A percentile compares a stretch with the other conserved stretches of the same genome.
phyloP scores from a whole-genome alignment of 2,329 filamentous ascomycete species.

The Zasmidium citrigriseum region DNA sequence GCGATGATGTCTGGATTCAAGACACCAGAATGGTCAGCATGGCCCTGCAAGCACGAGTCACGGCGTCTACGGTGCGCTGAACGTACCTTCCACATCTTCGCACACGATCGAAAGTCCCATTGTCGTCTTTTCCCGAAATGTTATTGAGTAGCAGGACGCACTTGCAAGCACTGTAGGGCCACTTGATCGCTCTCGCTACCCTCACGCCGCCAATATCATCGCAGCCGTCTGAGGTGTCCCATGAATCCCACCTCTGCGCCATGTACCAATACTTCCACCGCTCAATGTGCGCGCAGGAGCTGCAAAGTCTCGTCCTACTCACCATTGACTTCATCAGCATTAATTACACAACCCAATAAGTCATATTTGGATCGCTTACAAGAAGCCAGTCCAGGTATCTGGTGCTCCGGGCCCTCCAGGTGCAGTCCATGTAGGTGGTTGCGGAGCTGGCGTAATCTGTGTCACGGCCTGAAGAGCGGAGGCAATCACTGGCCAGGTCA shows the following conservation, averaged over 20 bases:
- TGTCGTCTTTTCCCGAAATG: neutral
- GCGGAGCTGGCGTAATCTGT: neutral
- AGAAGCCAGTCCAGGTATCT: neutral
- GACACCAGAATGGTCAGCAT: neutral
- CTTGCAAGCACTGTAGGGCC: neutral
- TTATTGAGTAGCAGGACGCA: neutral
- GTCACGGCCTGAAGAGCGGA: neutral
- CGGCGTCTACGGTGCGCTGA: neutral
- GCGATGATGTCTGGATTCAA: neutral
- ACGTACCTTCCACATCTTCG: neutral
- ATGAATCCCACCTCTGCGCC: neutral
- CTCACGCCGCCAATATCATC: neutral
- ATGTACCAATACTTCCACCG: neutral
- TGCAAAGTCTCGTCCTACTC: neutral
- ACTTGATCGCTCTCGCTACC: neutral
- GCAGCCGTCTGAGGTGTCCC: neutral
- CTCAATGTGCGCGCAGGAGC: neutral
- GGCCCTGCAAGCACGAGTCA: no score
- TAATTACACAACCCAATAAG: neutral
- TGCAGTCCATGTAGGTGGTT: neutral
- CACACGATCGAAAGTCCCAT: neutral
- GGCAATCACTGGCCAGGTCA: neutral
- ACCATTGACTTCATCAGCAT: neutral
- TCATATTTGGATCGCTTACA: neutral
- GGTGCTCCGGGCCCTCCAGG: neutral